phyloP scores from a whole-genome alignment of 257 asterid genomes.

The Fraxinus quadrangulata region DNA sequence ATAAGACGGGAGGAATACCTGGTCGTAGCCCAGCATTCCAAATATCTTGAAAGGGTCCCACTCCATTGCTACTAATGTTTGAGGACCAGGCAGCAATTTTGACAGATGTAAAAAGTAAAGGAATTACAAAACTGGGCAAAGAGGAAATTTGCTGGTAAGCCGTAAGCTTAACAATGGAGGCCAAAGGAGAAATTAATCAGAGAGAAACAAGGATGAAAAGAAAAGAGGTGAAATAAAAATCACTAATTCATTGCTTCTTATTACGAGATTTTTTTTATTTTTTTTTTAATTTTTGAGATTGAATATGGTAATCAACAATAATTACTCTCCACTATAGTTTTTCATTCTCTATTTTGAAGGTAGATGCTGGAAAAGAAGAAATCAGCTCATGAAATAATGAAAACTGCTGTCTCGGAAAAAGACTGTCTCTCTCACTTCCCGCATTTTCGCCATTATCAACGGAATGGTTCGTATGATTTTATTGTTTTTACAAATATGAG shows the following conservation, averaged over 20 bases:
- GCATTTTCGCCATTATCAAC: slow-evolving; percentile 48
- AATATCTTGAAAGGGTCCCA: no score
- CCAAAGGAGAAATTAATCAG: slow-evolving; percentile 24
- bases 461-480: slow-evolving; percentile 43
- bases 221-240: slow-evolving; percentile 43
- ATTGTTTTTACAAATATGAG: neutral
- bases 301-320: neutral
- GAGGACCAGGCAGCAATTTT: neutral
- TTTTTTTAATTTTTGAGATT: neutral
- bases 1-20: no score
- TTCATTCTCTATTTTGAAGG: slow-evolving; percentile 28
- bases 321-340: slow-evolving; percentile 1
- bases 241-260: neutral
- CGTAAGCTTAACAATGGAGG: slow-evolving; percentile 38
- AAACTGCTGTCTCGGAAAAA: slow-evolving; percentile 51
- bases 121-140: neutral
- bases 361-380: slow-evolving; percentile 75
- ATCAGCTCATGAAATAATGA: slow-evolving; percentile 45
- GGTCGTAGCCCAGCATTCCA: no score
- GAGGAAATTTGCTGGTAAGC: slow-evolving; percentile 6
- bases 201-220: slow-evolving; percentile 44
- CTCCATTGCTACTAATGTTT: no score
- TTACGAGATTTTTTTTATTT: neutral
- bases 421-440: slow-evolving; percentile 65
- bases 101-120: neutral